These are phyloP conservation scores for Pythium myriotylum DNA, from an alignment of 352 stramenopile species.

Conservation along the genomic window DNA sequence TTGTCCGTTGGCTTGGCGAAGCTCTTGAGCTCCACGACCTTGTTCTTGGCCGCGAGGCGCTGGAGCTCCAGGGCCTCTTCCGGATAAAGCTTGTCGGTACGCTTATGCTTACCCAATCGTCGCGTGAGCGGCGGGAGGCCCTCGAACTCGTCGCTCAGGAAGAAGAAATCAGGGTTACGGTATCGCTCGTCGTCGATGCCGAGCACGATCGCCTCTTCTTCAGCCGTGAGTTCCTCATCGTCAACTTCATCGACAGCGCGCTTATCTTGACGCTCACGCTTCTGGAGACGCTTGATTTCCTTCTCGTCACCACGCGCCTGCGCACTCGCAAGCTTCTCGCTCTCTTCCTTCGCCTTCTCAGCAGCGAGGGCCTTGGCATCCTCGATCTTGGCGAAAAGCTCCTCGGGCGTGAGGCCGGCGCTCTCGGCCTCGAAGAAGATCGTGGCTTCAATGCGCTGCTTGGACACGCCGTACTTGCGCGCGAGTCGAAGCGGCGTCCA, in stretches of 20 bases:
- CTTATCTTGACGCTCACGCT: conserved; percentile 48
- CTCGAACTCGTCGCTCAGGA: conserved; percentile 83
- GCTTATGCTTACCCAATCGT: conserved; percentile 79
- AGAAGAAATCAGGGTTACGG: conserved; percentile 87
- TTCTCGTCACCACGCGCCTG: conserved; percentile 56
- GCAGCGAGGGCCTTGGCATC: conserved; percentile 53
- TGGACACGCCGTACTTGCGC: conserved; percentile 71
- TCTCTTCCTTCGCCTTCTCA: conserved; percentile 40
- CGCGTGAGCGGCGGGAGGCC: conserved; percentile 77
- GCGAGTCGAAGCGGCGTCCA: conserved; percentile 87
- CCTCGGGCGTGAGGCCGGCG: conserved; percentile 51
- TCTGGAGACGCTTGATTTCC: conserved; percentile 60
- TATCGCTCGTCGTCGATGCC: conserved; percentile 70
- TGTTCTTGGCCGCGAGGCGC: conserved; percentile 72
- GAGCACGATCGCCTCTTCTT: conserved; percentile 59
- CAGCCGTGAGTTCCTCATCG: conserved; percentile 53
- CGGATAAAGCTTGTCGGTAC: conserved; percentile 81
- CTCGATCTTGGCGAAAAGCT: conserved; percentile 65
- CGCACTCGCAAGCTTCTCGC: conserved; percentile 49
- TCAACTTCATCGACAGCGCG: conserved; percentile 44
- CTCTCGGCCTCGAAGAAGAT: conserved; percentile 80
- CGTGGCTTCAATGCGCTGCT: conserved; percentile 78
- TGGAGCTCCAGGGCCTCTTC: conserved; percentile 78
- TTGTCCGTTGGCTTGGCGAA: conserved; percentile 71
- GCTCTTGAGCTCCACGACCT: conserved; percentile 69